Conservation (phyloP, 2,329 filamentous ascomycete species). For the Aureobasidium vineae region DNA sequence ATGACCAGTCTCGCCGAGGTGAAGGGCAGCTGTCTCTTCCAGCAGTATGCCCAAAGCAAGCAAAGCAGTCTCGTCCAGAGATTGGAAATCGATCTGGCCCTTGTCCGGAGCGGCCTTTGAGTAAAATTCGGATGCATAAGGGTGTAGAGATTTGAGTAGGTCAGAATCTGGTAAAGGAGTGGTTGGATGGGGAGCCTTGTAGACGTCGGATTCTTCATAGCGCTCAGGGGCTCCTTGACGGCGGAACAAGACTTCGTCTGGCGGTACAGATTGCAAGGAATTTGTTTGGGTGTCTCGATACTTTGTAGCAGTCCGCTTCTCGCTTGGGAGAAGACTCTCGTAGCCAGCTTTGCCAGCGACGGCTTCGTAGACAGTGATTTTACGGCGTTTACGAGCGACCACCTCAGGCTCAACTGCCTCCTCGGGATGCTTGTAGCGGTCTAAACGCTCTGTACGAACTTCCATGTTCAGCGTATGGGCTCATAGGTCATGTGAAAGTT, state of each 20-base stretch:
- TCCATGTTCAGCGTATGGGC: background rate
- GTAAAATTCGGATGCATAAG: conserved; percentile 68
- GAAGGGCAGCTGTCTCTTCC: conserved; percentile 64
- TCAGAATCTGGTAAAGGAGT: conserved; percentile 62
- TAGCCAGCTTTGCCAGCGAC: conserved; percentile 45
- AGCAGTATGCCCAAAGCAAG: conserved; percentile 72
- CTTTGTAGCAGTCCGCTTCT: conserved; percentile 36
- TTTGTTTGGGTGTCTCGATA: conserved; percentile 33
- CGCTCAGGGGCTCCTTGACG: conserved; percentile 62
- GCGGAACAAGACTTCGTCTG: conserved; percentile 70
- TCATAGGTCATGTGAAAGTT: background rate
- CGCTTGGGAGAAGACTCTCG: conserved; percentile 45
- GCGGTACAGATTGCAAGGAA: conserved; percentile 51
- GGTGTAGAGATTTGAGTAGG: conserved; percentile 66
- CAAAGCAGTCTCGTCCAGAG: conserved; percentile 76
- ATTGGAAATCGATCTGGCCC: conserved; percentile 49
- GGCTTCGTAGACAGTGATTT: conserved; percentile 24
- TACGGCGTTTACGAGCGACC: conserved; percentile 5
- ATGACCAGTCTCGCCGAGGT: conserved; percentile 64
- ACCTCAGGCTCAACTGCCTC: conserved; percentile 3
- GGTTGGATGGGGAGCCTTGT: conserved; percentile 41
- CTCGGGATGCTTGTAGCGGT: conserved; percentile 17
- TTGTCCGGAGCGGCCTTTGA: conserved; percentile 36
- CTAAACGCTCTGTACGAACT: background rate
- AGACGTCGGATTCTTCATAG: conserved; percentile 69